These are phyloP conservation scores for Lophium mytilinum DNA, from an alignment of 495 filamentous ascomycete species.

Conservation along the genomic window DNA sequence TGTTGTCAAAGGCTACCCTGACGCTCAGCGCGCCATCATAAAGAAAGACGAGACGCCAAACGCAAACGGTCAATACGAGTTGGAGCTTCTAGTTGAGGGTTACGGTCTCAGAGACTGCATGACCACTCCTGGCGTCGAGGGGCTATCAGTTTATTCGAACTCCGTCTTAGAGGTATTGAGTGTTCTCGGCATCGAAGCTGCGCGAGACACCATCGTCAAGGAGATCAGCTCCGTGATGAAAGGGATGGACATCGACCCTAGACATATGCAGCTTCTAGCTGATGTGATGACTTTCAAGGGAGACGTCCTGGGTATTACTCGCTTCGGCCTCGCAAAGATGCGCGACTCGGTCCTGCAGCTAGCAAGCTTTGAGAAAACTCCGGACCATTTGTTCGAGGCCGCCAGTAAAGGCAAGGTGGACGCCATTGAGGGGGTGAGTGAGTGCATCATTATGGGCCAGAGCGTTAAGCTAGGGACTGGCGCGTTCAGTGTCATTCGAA, in stretches of 20 bases:
- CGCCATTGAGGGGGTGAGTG: constrained; percentile 81
- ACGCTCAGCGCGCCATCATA: constrained; percentile 81
- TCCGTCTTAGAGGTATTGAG: constrained; percentile 82
- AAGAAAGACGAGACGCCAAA: constrained; percentile 58
- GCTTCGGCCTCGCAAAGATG: constrained; percentile 96
- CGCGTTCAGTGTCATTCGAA: constrained; percentile 76
- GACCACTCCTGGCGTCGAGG: constrained; percentile 81
- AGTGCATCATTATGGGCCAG: constrained; percentile 98
- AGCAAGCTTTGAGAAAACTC: constrained; percentile 96
- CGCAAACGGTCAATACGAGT: constrained; percentile 41
- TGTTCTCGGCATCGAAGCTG: constrained; percentile 97
- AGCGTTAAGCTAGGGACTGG: constrained; percentile 85
- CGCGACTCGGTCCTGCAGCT: constrained; percentile 88
- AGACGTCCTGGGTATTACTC: constrained; percentile 93
- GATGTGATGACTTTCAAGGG: constrained; percentile 99
- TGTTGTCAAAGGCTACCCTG: constrained; percentile 77
- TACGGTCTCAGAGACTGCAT: constrained; percentile 86
- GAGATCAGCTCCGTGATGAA: constrained; percentile 81
- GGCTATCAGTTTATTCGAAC: constrained; percentile 65
- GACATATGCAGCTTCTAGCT: constrained; percentile 97
- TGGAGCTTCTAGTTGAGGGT: constrained; percentile 74
- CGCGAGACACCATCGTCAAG: constrained; percentile 68
- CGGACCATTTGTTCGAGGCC: constrained; percentile 94
- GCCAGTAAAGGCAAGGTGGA: constrained; percentile 84
- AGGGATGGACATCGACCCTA: constrained; percentile 91